A percentile compares a stretch with the other conserved stretches of the same genome.
Evolutionary conservation across 129 eudicot species (phyloP).

Genomic region (Ambrosia artemisiifolia): DNA sequence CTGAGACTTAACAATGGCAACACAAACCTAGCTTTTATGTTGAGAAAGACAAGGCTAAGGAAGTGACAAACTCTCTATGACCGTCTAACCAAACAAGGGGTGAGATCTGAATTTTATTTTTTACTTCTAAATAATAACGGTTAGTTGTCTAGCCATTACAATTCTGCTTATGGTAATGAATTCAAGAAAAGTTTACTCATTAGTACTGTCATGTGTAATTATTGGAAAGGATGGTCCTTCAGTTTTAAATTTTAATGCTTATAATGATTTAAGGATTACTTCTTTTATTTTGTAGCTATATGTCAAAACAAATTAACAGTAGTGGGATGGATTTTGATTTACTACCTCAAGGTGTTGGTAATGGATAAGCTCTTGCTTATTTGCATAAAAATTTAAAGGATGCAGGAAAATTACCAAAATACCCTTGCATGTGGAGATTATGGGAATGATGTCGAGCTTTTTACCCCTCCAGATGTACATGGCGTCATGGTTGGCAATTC

Average conservation of each 20-base stretch:
- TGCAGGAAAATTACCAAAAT: constrained; percentile 56
- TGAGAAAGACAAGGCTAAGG: constrained; percentile 71
- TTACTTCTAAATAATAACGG: neutral
- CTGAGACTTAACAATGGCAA: constrained; percentile 83
- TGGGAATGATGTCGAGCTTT: no score
- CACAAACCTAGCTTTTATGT: constrained; percentile 85
- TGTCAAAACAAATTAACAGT: constrained; percentile 89
- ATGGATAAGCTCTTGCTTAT: constrained; percentile 97
- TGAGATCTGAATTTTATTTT: constrained; percentile 25
- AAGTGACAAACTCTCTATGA: constrained; percentile 62
- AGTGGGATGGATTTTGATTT: constrained; percentile 88
- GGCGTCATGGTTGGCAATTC: no score
- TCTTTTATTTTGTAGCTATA: constrained; percentile 77
- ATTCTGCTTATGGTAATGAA: no score
- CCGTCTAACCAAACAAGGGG: constrained; percentile 65
- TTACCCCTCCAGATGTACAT: no score
- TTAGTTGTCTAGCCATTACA: no score
- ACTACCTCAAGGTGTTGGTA: constrained; percentile 93
- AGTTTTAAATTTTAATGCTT: neutral
- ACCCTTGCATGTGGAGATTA: no score
- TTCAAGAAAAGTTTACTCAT: no score
- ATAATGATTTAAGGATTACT: neutral
- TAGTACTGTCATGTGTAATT: no score
- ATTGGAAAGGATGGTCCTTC: neutral
- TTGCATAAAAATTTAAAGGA: constrained; percentile 58